Conservation (phyloP, 805 yeast genomes). For the Ogataea philodendri region DNA sequence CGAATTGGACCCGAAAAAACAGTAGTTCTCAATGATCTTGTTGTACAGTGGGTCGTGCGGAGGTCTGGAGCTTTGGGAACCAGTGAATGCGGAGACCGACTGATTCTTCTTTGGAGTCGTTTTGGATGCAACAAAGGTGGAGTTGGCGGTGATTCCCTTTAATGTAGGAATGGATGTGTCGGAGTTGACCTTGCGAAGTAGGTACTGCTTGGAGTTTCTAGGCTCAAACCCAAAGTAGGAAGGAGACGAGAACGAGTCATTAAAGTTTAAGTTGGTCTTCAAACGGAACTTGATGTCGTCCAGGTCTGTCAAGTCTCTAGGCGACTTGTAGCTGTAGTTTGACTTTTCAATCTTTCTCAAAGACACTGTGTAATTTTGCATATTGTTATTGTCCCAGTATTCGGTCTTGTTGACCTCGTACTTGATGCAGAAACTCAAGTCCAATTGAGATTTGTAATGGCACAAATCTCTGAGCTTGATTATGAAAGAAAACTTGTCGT, state of each 20-base stretch:
- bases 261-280: conserved; percentile 31
- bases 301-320: conserved; percentile 18
- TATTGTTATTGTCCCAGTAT: conserved; percentile 43
- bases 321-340: conserved; percentile 9
- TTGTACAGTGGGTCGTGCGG: conserved; percentile 22
- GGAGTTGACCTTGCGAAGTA: conserved; percentile 31
- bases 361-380: conserved; percentile 37
- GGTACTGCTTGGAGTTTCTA: conserved; percentile 26
- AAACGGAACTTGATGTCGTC: conserved; percentile 32
- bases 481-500: conserved; percentile 48
- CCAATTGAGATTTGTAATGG: conserved; percentile 24
- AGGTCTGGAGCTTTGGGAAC: conserved; percentile 4
- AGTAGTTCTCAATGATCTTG: conserved; percentile 30
- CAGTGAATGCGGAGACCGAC: conserved; percentile 17
- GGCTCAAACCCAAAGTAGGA: conserved; percentile 20
- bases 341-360: conserved; percentile 28
- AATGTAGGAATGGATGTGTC: conserved; percentile 29
- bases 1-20: conserved; percentile 30
- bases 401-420: conserved; percentile 34
- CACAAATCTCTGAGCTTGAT: conserved; percentile 40
- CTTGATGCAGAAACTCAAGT: conserved; percentile 40
- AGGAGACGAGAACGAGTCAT: conserved; percentile 25
- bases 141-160: conserved; percentile 9
- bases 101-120: conserved; percentile 8
- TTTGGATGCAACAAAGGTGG: conserved; percentile 12